phyloP scores from a whole-genome alignment of 371 early-diverging fungal genomes.

The Mortierella sp. region DNA sequence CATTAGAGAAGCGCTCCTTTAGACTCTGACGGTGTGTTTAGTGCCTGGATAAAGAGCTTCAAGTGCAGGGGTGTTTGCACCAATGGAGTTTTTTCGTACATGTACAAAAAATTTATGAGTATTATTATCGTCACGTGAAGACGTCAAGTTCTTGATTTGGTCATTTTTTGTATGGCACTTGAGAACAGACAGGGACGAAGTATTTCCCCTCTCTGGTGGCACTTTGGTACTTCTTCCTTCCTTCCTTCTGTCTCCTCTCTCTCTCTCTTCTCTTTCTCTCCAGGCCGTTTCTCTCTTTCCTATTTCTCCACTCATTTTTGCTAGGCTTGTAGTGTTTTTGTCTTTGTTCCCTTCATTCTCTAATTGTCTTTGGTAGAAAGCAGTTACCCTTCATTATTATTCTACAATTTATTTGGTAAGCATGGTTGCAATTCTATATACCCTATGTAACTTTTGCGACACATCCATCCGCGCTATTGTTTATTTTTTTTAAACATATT shows the following conservation, averaged over 20 bases:
- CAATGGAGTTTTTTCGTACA: too few species aligned
- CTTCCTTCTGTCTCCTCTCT: not conserved
- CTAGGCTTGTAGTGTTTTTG: not conserved
- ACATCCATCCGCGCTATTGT: not conserved
- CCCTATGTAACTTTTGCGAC: too few species aligned
- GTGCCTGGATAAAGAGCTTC: too few species aligned
- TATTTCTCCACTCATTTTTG: not conserved
- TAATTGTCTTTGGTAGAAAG: too few species aligned
- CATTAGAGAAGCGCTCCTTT: too few species aligned
- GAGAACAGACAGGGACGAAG: too few species aligned
- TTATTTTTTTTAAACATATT: constrained; percentile 1
- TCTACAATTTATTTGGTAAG: constrained; percentile 4
- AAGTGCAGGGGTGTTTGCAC: too few species aligned
- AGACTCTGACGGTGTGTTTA: too few species aligned
- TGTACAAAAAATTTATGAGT: too few species aligned
- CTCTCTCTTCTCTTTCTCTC: not conserved
- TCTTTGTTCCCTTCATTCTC: not conserved
- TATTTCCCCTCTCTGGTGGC: too few species aligned
- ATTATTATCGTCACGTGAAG: not conserved
- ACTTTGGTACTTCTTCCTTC: too few species aligned
- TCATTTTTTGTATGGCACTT: not conserved
- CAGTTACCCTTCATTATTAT: too few species aligned
- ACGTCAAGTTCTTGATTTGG: not conserved
- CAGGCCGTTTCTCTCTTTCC: not conserved
- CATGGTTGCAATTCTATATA: not conserved